Evolutionary conservation across 345 rosid genomes (phyloP), one percentile per base, ranked within the genome.

Genomic region (Populus davidiana): DNA sequence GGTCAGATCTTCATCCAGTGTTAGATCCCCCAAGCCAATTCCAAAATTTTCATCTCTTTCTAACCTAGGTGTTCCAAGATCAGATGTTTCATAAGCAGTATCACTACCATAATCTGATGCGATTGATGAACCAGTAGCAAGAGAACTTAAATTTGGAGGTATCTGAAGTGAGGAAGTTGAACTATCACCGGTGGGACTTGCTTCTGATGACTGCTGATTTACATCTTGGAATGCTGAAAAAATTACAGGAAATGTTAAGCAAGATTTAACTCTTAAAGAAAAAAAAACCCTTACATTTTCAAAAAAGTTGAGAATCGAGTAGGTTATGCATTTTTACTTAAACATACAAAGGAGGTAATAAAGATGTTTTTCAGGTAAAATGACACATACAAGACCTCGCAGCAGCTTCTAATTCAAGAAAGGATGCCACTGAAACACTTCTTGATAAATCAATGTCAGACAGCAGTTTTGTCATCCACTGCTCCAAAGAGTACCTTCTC

Each of bases 321-420:
- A 54, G 25, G 75, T 59, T 9, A 9, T 75, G 31, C 61, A 71
- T 33, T 68, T 81, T 66, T 70, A 54, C 35, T 12, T 44, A 23
- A 25, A 69, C 33, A 31, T 5, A 72, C 5, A 67, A 13, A 50
- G 75, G 29, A 77, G 20, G 71, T 27, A 27, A 27, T 1, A 27
- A 27, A 27, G 27, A 27, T 27, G 27, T 27, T 27, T 27, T 27
- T 27, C 1, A 77, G 20, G 71, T 66, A 74, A 67, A 78, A 83
- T 61, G 75, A 79, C 79, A 89, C 98, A 81, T 96, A 96, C 99
- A 89, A 81, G 97, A 86, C 88, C 98, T 92, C 65, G 92, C 98
- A 77, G 98, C 93, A 84, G 95, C 99, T 88, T 96, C 99, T 41
- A 96, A 88, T 85, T 96, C 99, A 82, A 94, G 97, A 91, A 94